Conservation (phyloP, 805 yeast species). For the Candida morakotiae region DNA sequence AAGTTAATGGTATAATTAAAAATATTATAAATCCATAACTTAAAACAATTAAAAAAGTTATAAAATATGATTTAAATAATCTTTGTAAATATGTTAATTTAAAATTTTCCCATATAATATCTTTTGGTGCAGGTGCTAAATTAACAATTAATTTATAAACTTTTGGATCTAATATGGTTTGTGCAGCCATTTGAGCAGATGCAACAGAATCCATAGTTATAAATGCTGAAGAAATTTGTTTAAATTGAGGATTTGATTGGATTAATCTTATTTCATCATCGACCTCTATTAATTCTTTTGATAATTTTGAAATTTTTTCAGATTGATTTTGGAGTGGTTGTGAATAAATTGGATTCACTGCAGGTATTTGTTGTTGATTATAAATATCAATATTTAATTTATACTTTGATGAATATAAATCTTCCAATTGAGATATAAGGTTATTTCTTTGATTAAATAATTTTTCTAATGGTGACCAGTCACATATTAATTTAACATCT, state of each 20-base stretch:
- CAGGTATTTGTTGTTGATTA: slow-evolving; percentile 27
- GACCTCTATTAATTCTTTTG: slow-evolving; percentile 29
- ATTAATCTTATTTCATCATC: slow-evolving; percentile 37
- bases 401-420: slow-evolving; percentile 36
- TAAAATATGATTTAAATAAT: slow-evolving; percentile 34
- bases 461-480: slow-evolving; percentile 38
- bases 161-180: slow-evolving; percentile 42
- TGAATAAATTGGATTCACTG: slow-evolving; percentile 20
- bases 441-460: slow-evolving; percentile 32
- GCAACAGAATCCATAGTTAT: slow-evolving; percentile 47
- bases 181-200: slow-evolving; percentile 48
- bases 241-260: slow-evolving; percentile 27
- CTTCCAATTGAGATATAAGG: slow-evolving; percentile 35
- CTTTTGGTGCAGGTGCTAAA: slow-evolving; percentile 46
- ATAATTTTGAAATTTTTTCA: slow-evolving; percentile 25
- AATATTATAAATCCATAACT: slow-evolving; percentile 51
- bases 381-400: slow-evolving; percentile 41
- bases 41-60: slow-evolving; percentile 42
- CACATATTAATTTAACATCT: slow-evolving; percentile 45
- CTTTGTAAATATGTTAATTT: slow-evolving; percentile 36
- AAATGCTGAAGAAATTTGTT: slow-evolving; percentile 43
- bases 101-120: slow-evolving; percentile 44
- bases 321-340: slow-evolving; percentile 9
- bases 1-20: slow-evolving; percentile 54
- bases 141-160: slow-evolving; percentile 39